A percentile compares a stretch with the other conserved stretches of the same genome.
Evolutionary conservation across 192 early-diverging fungal genomes (phyloP).

Genomic region (Kickxella alabastrina): DNA sequence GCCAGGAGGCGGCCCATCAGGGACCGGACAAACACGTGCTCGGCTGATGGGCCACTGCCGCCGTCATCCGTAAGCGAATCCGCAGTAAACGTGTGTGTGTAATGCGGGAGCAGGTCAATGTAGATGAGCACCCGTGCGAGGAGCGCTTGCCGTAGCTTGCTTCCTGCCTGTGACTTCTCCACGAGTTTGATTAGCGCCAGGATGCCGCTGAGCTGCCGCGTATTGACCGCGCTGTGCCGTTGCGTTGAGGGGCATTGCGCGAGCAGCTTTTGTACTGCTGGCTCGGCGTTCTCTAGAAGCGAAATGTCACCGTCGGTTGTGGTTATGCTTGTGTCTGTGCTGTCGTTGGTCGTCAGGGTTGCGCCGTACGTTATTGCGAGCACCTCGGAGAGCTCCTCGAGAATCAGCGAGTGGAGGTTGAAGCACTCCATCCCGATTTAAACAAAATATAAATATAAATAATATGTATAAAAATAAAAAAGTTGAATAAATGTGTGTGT

Average conservation of each 20-base stretch:
- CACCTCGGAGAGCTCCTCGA: slow-evolving; percentile 48
- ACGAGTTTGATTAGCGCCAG: slow-evolving; percentile 49
- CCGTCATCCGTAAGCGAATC: too few relatives aligned
- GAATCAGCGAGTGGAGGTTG: slow-evolving; percentile 49
- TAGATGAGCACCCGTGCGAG: slow-evolving; percentile 39
- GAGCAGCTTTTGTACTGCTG: slow-evolving; percentile 16
- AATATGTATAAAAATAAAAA: too few relatives aligned
- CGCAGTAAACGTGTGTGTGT: too few relatives aligned
- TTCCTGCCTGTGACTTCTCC: slow-evolving; percentile 5
- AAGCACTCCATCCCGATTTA: slow-evolving; percentile 38
- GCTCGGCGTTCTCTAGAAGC: too few relatives aligned
- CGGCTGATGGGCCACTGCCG: slow-evolving; percentile 10
- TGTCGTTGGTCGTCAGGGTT: neutral
- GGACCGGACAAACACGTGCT: slow-evolving; percentile 31
- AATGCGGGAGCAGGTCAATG: slow-evolving; percentile 26
- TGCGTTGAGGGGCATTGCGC: slow-evolving; percentile 36
- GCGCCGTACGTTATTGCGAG: slow-evolving; percentile 17
- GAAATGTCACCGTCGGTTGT: slow-evolving; percentile 10
- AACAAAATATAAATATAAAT: neutral
- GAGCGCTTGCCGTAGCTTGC: slow-evolving; percentile 10
- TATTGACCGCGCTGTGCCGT: neutral
- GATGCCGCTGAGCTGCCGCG: slow-evolving; percentile 47
- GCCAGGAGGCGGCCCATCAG: slow-evolving; percentile 30
- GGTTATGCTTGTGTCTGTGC: neutral
- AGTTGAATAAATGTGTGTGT: too few relatives aligned